Percentiles rank a stretch among this genome's conserved stretches.
Conservation (phyloP, 208 protist genomes). For the Trypanosoma congolense region DNA sequence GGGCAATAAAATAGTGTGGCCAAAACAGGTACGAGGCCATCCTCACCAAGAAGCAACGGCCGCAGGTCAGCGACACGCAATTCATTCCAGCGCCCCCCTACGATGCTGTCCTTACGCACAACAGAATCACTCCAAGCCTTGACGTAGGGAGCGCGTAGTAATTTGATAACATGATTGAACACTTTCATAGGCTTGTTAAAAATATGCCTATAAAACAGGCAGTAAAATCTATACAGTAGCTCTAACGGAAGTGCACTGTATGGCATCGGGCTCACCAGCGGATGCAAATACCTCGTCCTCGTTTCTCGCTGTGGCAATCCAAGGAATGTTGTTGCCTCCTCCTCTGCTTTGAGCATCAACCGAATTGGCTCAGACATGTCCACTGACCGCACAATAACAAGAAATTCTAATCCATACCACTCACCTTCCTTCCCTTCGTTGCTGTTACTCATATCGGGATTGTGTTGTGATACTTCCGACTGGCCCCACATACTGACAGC, state of each 20-base stretch:
- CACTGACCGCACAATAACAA: conserved; percentile 66
- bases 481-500: not conserved
- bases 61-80: conserved; percentile 44
- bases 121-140: not conserved
- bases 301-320: conserved; percentile 22
- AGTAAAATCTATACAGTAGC: conserved; percentile 63
- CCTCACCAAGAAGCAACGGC: conserved; percentile 60
- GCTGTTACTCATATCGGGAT: not conserved
- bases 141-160: conserved; percentile 14
- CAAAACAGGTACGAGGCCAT: conserved; percentile 52
- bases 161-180: conserved; percentile 27
- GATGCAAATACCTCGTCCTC: conserved; percentile 17
- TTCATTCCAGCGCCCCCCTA: conserved; percentile 41
- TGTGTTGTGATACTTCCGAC: not conserved
- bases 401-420: conserved; percentile 25
- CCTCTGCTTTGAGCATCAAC: conserved; percentile 25
- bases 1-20: conserved; percentile 62
- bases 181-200: conserved; percentile 37
- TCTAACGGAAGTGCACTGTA: conserved; percentile 69
- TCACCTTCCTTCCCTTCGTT: conserved; percentile 13
- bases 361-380: conserved; percentile 42
- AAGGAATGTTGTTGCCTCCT: conserved; percentile 39
- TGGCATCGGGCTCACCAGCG: conserved; percentile 27
- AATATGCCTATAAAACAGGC: conserved; percentile 40
- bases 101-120: not conserved